Conservation (phyloP, 208 protist genomes). For the Vickermania spadyakhi region DNA sequence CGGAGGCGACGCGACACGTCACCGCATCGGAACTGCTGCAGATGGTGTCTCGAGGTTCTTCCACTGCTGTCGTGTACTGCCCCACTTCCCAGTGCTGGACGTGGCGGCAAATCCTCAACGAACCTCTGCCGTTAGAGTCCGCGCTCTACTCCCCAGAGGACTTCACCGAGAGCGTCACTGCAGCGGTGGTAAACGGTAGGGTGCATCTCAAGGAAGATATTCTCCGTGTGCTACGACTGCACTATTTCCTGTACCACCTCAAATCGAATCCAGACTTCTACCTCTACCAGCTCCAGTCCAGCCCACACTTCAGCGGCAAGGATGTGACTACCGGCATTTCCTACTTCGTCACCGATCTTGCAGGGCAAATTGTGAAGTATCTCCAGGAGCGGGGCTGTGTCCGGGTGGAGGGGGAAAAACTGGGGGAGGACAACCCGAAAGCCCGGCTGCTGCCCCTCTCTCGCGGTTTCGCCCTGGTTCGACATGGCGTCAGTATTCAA, state of each 20-base stretch:
- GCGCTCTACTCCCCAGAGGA: conserved; percentile 67
- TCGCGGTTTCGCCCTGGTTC: conserved; percentile 51
- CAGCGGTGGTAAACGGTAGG: conserved; percentile 54
- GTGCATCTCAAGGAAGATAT: conserved; percentile 42
- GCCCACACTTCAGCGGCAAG: conserved; percentile 77
- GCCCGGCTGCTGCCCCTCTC: conserved; percentile 28
- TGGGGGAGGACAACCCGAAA: conserved; percentile 34
- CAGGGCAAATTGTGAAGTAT: conserved; percentile 33
- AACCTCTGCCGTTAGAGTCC: conserved; percentile 75
- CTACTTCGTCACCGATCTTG: conserved; percentile 68
- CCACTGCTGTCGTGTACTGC: conserved; percentile 56
- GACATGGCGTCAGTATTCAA: conserved; percentile 47
- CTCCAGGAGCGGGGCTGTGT: conserved; percentile 48
- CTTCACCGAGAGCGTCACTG: conserved; percentile 69
- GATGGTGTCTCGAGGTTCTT: conserved; percentile 66
- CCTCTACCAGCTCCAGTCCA: conserved; percentile 59
- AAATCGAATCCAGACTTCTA: conserved; percentile 73
- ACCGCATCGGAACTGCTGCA: conserved; percentile 52
- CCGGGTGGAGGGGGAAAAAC: conserved; percentile 13
- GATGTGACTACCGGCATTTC: conserved; percentile 60
- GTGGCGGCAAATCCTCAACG: conserved; percentile 58
- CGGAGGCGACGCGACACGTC: conserved; percentile 11
- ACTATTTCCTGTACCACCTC: conserved; percentile 81
- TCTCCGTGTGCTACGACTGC: conserved; percentile 62
- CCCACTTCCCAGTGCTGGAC: conserved; percentile 62